Evolutionary conservation across 768 basidiomycete genomes (phyloP).

Genomic region (Auriscalpium microsporum): DNA sequence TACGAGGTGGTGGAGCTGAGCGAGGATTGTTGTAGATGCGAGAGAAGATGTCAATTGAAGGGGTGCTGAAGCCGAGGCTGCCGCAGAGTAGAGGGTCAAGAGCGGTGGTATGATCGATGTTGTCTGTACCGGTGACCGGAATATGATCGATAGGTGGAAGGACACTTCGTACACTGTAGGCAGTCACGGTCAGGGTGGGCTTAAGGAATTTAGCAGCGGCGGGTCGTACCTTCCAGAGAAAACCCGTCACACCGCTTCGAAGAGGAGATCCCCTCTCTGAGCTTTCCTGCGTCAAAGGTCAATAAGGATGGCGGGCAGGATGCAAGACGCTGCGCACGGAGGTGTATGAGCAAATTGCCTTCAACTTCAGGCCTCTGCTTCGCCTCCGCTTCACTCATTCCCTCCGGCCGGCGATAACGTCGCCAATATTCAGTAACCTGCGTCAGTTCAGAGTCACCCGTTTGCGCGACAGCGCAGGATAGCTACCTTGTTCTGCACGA

Average conservation of each 20-base stretch:
- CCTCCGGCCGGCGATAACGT: slow-evolving; percentile 21
- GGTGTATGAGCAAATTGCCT: slow-evolving; percentile 65
- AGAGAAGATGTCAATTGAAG: slow-evolving; percentile 6
- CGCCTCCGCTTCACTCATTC: slow-evolving; percentile 4
- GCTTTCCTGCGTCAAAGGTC: slow-evolving; percentile 44
- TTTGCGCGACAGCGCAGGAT: background rate
- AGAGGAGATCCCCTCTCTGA: slow-evolving; percentile 65
- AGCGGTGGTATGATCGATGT: slow-evolving; percentile 55
- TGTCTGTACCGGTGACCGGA: slow-evolving; percentile 53
- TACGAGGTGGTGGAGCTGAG: slow-evolving; percentile 51
- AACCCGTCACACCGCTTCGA: slow-evolving; percentile 54
- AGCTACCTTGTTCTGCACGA: slow-evolving; percentile 57
- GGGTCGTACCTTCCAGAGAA: slow-evolving; percentile 52
- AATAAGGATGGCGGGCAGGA: background rate
- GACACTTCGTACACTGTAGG: slow-evolving; percentile 65
- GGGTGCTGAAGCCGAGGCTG: slow-evolving; percentile 18
- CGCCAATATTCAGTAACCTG: slow-evolving; percentile 45
- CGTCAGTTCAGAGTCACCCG: background rate
- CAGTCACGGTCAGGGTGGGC: background rate
- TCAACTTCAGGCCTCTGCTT: slow-evolving; percentile 40
- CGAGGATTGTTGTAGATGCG: slow-evolving; percentile 34
- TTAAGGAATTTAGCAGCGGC: background rate
- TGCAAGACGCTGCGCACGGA: slow-evolving; percentile 41
- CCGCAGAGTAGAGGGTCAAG: slow-evolving; percentile 35
- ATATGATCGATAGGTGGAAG: slow-evolving; percentile 53